Evolutionary conservation across 306 rosid species (phyloP).

Genomic region (Vicia faba): DNA sequence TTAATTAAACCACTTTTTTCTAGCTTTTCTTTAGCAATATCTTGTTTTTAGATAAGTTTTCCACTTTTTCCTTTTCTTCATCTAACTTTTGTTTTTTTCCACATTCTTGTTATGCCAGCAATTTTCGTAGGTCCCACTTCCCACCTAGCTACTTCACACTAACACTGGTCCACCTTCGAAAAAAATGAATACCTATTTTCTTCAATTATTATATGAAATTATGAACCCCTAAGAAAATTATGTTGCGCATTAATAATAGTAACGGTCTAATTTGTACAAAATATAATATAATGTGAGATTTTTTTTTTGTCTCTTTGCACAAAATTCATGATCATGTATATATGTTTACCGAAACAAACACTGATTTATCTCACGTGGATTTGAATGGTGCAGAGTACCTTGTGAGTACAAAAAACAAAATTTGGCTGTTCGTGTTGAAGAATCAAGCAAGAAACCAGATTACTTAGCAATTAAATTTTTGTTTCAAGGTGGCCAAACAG

Average conservation of each 20-base stretch:
- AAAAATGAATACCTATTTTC: neutral
- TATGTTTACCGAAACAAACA: neutral
- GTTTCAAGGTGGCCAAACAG: slow-evolving; percentile 97
- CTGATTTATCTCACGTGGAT: neutral
- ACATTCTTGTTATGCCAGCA: neutral
- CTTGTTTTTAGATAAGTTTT: slow-evolving; percentile 10
- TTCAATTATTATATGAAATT: no score
- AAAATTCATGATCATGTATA: neutral
- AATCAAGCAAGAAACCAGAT: slow-evolving; percentile 71
- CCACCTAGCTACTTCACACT: slow-evolving; percentile 32
- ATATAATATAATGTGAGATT: slow-evolving; percentile 9
- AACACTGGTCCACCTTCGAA: slow-evolving; percentile 29
- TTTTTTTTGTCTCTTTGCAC: neutral
- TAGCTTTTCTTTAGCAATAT: neutral
- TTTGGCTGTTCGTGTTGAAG: slow-evolving; percentile 77
- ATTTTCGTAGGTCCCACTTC: slow-evolving; percentile 39
- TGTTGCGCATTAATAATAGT: slow-evolving; percentile 31
- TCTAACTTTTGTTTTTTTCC: neutral
- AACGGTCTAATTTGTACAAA: slow-evolving; percentile 46
- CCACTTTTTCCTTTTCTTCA: neutral
- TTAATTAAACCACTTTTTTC: slow-evolving; percentile 9
- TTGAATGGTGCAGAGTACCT: slow-evolving; percentile 58
- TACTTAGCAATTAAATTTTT: slow-evolving; percentile 67
- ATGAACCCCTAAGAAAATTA: slow-evolving; percentile 28
- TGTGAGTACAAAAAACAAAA: slow-evolving; percentile 69